These are phyloP conservation scores for Aspergillus sp. DNA, from an alignment of 2,329 filamentous ascomycete species.

Conservation along the genomic window DNA sequence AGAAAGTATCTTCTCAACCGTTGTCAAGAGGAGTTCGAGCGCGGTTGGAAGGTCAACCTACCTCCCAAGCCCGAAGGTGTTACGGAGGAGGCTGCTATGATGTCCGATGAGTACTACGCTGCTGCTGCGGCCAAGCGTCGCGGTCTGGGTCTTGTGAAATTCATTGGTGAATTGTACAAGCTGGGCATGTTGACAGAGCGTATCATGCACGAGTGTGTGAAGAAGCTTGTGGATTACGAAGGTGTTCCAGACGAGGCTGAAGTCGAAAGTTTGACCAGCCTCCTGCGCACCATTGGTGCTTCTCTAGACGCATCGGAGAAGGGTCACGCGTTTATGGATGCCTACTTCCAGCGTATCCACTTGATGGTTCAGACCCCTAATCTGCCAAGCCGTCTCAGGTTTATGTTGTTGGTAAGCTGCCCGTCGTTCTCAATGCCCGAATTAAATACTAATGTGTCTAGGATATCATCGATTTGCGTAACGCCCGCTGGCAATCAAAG, in stretches of 20 bases:
- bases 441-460: conserved; percentile 20
- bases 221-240: conserved; percentile 94
- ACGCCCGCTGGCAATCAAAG: conserved; percentile 77
- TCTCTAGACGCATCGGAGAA: conserved; percentile 83
- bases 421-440: background rate
- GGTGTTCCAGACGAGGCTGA: conserved; percentile 92
- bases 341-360: conserved; percentile 88
- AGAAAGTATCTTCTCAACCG: conserved; percentile 97
- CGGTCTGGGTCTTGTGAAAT: conserved; percentile 96
- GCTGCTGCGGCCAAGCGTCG: conserved; percentile 93
- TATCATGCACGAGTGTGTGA: conserved; percentile 99
- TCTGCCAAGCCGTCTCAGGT: conserved; percentile 82
- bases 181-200: conserved; percentile 96
- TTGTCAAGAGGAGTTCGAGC: conserved; percentile 98
- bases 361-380: conserved; percentile 76
- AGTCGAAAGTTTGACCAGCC: conserved; percentile 90
- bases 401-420: conserved; percentile 77
- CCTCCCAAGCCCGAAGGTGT: conserved; percentile 74
- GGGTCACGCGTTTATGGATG: conserved; percentile 82
- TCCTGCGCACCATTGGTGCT: conserved; percentile 85
- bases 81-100: conserved; percentile 70
- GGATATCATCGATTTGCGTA: conserved; percentile 84
- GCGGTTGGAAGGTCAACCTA: conserved; percentile 90
- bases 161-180: conserved; percentile 99
- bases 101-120: conserved; percentile 95